These are phyloP conservation scores for Ogataea haglerorum DNA, from an alignment of 805 yeast species.

Conservation along the genomic window DNA sequence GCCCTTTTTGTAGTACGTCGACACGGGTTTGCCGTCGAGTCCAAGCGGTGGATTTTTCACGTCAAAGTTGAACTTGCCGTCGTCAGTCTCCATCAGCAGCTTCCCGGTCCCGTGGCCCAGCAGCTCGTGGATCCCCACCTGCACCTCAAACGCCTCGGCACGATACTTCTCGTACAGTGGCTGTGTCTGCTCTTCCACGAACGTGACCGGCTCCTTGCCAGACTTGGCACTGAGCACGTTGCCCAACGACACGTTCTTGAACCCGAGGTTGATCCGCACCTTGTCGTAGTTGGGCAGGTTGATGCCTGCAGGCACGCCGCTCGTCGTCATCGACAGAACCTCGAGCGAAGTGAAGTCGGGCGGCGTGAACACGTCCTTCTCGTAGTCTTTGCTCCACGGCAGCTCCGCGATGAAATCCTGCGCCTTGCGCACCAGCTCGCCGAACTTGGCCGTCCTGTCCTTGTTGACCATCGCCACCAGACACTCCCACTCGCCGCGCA, in stretches of 20 bases:
- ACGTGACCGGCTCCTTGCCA: conserved; percentile 64
- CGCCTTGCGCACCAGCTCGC: conserved; percentile 65
- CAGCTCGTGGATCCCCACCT: conserved; percentile 89
- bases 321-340: conserved; percentile 83
- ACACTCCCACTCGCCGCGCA: conserved; percentile 93
- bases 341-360: conserved; percentile 92
- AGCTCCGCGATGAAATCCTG: conserved; percentile 57
- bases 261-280: conserved; percentile 77
- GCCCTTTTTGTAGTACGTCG: conserved; percentile 70
- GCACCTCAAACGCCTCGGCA: conserved; percentile 84
- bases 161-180: conserved; percentile 65
- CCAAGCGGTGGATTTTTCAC: conserved; percentile 57
- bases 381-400: conserved; percentile 77
- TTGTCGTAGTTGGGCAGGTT: conserved; percentile 92
- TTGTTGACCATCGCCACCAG: conserved; percentile 86
- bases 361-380: conserved; percentile 82
- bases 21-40: conserved; percentile 56
- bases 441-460: conserved; percentile 79
- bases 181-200: conserved; percentile 51
- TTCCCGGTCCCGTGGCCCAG: conserved; percentile 93
- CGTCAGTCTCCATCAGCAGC: conserved; percentile 54
- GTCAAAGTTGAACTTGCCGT: conserved; percentile 72
- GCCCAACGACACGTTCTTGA: conserved; percentile 86
- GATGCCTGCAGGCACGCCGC: conserved; percentile 91
- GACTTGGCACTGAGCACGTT: conserved; percentile 78